Conservation (phyloP, 495 filamentous ascomycete species). For the Podospora pseudoanserina region DNA sequence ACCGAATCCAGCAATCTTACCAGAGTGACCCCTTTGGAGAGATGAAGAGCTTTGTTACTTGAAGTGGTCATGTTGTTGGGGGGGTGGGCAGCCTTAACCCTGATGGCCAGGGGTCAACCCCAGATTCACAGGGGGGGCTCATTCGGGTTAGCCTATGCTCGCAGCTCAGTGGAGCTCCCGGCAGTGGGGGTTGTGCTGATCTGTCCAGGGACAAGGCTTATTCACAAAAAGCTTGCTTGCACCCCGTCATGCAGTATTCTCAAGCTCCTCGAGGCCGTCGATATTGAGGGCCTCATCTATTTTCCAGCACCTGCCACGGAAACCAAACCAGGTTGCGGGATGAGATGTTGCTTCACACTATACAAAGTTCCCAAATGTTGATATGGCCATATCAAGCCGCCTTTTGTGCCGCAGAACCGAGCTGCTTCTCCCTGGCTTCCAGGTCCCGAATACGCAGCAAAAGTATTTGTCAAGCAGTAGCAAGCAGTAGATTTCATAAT, state of each 20-base stretch:
- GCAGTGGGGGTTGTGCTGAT: neutral
- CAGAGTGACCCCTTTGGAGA: too few species aligned
- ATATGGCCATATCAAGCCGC: neutral
- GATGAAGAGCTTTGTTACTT: too few species aligned
- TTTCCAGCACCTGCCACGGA: neutral
- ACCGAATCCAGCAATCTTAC: neutral
- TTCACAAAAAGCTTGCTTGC: neutral
- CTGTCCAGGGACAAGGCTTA: neutral
- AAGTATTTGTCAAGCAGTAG: neutral
- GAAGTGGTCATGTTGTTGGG: neutral
- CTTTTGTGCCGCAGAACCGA: neutral
- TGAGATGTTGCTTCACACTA: neutral
- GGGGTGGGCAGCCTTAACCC: neutral
- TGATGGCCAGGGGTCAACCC: neutral
- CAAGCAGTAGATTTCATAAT: neutral
- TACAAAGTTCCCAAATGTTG: neutral
- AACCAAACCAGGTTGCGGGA: neutral
- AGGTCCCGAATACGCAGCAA: neutral
- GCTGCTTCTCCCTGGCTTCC: neutral
- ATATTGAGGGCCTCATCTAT: neutral
- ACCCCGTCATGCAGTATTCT: neutral
- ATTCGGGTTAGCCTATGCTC: too few species aligned
- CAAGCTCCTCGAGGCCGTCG: neutral
- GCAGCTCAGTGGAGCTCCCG: neutral
- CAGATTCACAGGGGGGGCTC: neutral